Percentiles rank a stretch among this genome's conserved stretches.
Conservation (phyloP, 78 protist species). For the Polysphondylium violaceum region DNA sequence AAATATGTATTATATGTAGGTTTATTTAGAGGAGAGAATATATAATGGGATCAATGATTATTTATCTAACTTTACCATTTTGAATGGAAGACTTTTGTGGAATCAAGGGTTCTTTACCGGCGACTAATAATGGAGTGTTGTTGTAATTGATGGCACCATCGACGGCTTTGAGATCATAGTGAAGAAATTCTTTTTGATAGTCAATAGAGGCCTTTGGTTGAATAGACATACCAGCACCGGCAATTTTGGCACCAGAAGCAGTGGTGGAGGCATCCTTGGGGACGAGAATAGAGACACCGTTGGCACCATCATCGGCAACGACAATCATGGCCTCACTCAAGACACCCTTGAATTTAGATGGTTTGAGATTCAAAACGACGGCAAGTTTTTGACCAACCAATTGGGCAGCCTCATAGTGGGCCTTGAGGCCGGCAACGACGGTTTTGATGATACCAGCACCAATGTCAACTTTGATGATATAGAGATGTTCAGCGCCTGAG, state of each 20-base stretch:
- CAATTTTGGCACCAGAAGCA: conserved; percentile 30
- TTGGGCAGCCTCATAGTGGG: conserved; percentile 34
- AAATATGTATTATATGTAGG: too few relatives aligned
- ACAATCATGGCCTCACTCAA: conserved; percentile 83
- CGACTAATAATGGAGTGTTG: background rate
- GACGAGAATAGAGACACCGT: conserved; percentile 22
- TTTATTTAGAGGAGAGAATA: too few relatives aligned
- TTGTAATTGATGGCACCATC: conserved; percentile 25
- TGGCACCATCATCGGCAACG: conserved; percentile 69
- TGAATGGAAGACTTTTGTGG: background rate
- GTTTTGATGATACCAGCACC: conserved; percentile 48
- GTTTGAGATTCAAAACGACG: conserved; percentile 76
- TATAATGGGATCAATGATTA: too few relatives aligned
- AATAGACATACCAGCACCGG: conserved; percentile 41
- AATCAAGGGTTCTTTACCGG: conserved; percentile 5
- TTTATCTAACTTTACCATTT: conserved; percentile 42
- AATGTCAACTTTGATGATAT: conserved; percentile 63
- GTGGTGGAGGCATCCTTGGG: background rate
- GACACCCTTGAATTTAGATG: conserved; percentile 85
- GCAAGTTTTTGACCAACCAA: conserved; percentile 21
- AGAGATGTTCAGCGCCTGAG: conserved; percentile 77
- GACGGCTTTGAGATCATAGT: conserved; percentile 17
- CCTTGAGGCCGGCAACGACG: conserved; percentile 71
- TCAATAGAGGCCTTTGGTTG: conserved; percentile 48
- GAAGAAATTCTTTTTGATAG: conserved; percentile 60